Evolutionary conservation across 345 rosid species (phyloP).

Genomic region (Populus simonii): DNA sequence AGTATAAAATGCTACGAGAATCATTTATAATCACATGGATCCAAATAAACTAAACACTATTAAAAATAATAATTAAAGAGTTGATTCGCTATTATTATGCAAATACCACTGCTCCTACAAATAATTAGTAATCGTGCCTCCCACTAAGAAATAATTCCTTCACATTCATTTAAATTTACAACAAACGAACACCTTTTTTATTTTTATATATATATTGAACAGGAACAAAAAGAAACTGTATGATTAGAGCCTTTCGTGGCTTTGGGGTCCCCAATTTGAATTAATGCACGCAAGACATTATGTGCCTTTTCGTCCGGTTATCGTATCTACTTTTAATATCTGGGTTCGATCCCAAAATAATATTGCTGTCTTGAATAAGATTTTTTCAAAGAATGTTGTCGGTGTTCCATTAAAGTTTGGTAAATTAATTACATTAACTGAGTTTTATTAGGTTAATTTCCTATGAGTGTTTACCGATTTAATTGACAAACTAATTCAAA

Average conservation of each 20-base stretch:
- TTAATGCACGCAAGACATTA: not conserved
- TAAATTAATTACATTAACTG: no score
- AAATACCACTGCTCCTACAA: not conserved
- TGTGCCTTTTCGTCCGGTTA: not conserved
- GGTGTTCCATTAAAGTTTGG: no score
- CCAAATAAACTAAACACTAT: not conserved
- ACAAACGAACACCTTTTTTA: not conserved
- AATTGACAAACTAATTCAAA: no score
- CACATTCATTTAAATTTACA: not conserved
- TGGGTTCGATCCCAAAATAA: no score
- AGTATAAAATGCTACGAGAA: not conserved
- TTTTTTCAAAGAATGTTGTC: no score
- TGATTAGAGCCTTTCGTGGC: not conserved
- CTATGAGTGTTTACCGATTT: no score
- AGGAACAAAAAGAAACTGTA: not conserved
- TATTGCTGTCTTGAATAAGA: no score
- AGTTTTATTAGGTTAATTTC: no score
- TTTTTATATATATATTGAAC: no score
- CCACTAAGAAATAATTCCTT: not conserved
- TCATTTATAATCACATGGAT: not conserved
- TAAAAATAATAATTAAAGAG: not conserved
- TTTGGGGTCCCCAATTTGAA: not conserved
- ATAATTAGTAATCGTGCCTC: not conserved
- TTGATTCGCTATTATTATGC: not conserved
- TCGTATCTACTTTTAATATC: no score